Base-by-base conservation (phyloP, 495 filamentous ascomycete species). In the Lasiosphaeria hispida region DNA sequence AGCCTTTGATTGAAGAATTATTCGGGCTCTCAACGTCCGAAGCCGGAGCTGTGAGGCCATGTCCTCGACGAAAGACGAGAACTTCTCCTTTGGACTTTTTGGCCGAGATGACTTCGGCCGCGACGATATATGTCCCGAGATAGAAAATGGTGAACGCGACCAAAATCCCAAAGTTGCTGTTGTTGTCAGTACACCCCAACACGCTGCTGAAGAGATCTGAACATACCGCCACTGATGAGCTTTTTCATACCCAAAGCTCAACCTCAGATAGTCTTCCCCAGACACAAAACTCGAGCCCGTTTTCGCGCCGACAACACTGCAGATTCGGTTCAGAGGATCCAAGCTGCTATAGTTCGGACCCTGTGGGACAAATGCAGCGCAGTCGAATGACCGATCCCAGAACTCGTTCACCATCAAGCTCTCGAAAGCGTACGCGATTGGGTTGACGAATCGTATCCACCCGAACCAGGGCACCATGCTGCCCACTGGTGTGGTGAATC, bases 21-120 rank as follows among this genome's bases (percentile, higher is more conserved):
- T 6, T 23, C 34, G 39, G 23, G 37, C 64, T 39, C 69, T 67
- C n/a, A 71, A 66, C 2, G 73, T 72, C 23, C 82, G 81, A 8
- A 81, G 81, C 6, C 18, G 23, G 3, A 6, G 19, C n/a, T 17
- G 43, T 7, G 3, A 13, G 39, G 1, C 38, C 17, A 53, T 88
- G 80, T 8, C 87, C 86, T 23, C 85, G 83, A 14, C 84, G 84
- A 74, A 92, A 95, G n/a, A 95, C 77, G 7, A 94, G 74, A 37
- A 94, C 84, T 67, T 95, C 90, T 19, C 88, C 90, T 68, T 90
- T 92, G 0, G 87, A 90, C 49, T 84, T 83, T 66, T 86, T 84
- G 8, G 84, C 80, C 0, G 85, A 78, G 51, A 92, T 83, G 38
- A 82, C 75, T 63, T 95, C 90, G n/a, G 85, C 85, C 6, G 79